Evolutionary conservation across 2,329 filamentous ascomycete genomes (phyloP).

Genomic region (Arthrocladium fulminans): DNA sequence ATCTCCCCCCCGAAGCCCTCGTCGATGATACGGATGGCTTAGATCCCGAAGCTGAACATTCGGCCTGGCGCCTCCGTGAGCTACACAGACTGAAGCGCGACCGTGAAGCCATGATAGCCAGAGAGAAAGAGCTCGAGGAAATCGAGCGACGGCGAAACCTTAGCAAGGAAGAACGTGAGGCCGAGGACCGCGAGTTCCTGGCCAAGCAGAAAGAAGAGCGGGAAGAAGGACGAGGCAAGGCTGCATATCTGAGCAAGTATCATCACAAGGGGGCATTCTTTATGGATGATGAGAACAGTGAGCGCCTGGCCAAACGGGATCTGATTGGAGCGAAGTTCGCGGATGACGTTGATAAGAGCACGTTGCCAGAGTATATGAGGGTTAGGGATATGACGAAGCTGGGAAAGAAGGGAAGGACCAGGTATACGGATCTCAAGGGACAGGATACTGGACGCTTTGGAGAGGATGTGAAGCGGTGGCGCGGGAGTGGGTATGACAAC

Average conservation of each 20-base stretch:
- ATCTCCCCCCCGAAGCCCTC: constrained; percentile 59
- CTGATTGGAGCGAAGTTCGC: constrained; percentile 75
- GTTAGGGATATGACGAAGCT: constrained; percentile 88
- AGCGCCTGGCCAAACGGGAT: constrained; percentile 69
- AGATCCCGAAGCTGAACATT: constrained; percentile 78
- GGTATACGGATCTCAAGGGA: constrained; percentile 75
- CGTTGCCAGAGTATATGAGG: constrained; percentile 84
- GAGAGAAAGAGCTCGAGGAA: constrained; percentile 79
- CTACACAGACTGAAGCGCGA: constrained; percentile 80
- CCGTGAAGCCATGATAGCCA: constrained; percentile 70
- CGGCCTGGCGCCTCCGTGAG: constrained; percentile 90
- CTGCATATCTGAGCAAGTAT: constrained; percentile 90
- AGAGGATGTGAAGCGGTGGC: constrained; percentile 40
- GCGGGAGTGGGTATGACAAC: constrained; percentile 21
- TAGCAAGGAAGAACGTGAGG: constrained; percentile 73
- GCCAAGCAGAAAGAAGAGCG: constrained; percentile 68
- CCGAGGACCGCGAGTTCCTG: constrained; percentile 73
- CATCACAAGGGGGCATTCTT: constrained; percentile 96
- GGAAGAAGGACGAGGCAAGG: constrained; percentile 66
- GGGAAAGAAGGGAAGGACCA: constrained; percentile 82
- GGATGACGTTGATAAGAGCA: constrained; percentile 77
- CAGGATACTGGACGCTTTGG: constrained; percentile 90
- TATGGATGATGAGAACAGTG: constrained; percentile 59
- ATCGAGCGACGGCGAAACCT: constrained; percentile 80
- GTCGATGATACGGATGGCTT: constrained; percentile 83